Evolutionary conservation across 2,329 filamentous ascomycete genomes (phyloP), one percentile per base, ranked within the genome.

Genomic region (Berkeleyomyces rouxiae): DNA sequence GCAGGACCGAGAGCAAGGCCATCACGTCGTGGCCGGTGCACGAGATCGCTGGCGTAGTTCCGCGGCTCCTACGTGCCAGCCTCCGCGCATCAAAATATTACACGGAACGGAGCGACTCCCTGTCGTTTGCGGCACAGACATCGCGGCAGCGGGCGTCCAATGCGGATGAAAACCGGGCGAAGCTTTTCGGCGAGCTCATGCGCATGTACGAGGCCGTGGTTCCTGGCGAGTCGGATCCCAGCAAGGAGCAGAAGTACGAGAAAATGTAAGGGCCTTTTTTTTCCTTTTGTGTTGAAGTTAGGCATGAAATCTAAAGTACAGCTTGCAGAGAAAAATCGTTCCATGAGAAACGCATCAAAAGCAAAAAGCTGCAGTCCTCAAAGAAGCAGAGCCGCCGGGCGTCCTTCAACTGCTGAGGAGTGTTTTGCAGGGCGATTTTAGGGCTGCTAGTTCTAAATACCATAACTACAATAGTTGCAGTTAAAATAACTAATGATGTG

Each of bases 1-100:
- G n/a, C 67, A 83, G 81, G 65, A 84, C 81, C 0, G 81, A 84
- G 70, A 79, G 75, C 59, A 84, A 83, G 67, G 81, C 81, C 31
- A 79, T 77, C 55, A 82, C 81, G 0, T 73, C 72, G 10, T 83
- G 80, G 74, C 66, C 76, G 1, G 68, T 82, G 3, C 68, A 71
- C 11, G 78, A 82, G 31, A 71, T 84, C 10, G 67, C 74, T 5
- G 68, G 70, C 3, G 63, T 69, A 6, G 68, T 83, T 6, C 81
- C 81, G 0, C 76, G 73, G 62, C 65, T 79, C 13, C 65, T 84
- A 42, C 78, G 79, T 47, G 44, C 68, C 3, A 70, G 69, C n/a
- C 67, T 83, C 39, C 75, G 78, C n/a, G 67, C 69, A 33, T 83
- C 79, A 2, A 79, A 74, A 51, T 82, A 82, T 67, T 83, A 82